These are phyloP conservation scores for Physocladia obscura DNA, from an alignment of 192 early-diverging fungal genomes.

Conservation along the genomic window DNA sequence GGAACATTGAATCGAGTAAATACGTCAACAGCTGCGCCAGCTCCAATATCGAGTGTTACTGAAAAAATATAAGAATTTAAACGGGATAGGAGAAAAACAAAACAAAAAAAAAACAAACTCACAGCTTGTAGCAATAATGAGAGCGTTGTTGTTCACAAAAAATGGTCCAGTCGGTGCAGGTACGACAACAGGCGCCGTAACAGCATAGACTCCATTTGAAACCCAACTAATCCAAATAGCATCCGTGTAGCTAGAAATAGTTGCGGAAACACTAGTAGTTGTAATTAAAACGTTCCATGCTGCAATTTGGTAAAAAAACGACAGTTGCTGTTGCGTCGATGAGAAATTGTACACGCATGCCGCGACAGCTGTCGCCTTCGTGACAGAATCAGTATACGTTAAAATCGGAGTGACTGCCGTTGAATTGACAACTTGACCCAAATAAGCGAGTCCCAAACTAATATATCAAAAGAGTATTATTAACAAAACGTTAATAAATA, in stretches of 20 bases:
- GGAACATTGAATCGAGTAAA: neutral
- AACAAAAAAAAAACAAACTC: no score
- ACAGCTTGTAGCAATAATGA: no score
- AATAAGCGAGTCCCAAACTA: neutral
- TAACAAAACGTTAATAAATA: neutral
- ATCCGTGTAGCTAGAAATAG: neutral
- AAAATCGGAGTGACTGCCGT: neutral
- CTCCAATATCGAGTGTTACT: no score
- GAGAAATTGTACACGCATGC: neutral
- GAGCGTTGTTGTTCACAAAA: no score
- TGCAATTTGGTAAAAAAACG: neutral
- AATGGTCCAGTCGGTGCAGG: no score
- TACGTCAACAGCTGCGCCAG: neutral
- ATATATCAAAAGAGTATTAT: neutral
- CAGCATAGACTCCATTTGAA: neutral
- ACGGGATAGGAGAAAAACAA: no score
- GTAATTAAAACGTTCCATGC: neutral
- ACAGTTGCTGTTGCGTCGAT: neutral
- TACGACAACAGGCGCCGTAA: neutral
- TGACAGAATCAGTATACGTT: neutral
- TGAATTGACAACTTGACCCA: neutral
- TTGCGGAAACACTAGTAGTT: neutral
- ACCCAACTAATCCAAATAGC: neutral
- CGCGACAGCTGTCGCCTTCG: neutral
- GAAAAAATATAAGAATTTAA: no score